These are phyloP conservation scores for Aspergillus sp. DNA, from an alignment of 2,329 filamentous ascomycete genomes.

Conservation along the genomic window DNA sequence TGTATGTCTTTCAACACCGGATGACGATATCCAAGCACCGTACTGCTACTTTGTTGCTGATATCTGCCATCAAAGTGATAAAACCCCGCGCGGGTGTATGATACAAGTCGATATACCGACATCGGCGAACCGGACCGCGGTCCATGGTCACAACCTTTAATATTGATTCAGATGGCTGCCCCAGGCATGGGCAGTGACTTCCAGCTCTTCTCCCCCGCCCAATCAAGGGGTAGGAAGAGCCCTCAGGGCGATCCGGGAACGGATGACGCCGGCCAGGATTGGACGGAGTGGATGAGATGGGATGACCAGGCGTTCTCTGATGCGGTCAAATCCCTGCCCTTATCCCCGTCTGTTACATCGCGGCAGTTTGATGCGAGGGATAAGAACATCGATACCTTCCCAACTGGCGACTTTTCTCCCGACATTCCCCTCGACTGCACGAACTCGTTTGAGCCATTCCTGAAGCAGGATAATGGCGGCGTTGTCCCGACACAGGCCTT, in stretches of 20 bases:
- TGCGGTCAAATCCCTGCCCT: slow-evolving; percentile 25
- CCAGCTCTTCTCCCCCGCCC: slow-evolving; percentile 32
- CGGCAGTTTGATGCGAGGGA: slow-evolving; percentile 25
- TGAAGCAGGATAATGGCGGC: slow-evolving; percentile 9
- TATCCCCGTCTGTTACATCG: slow-evolving; percentile 27
- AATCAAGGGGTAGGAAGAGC: slow-evolving; percentile 20
- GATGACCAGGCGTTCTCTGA: slow-evolving; percentile 38
- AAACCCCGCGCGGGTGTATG: not conserved
- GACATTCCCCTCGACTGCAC: slow-evolving; percentile 32
- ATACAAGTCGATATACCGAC: not conserved
- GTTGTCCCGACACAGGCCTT: slow-evolving; percentile 6
- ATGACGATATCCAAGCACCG: not conserved
- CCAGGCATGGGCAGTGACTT: slow-evolving; percentile 33
- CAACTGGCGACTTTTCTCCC: slow-evolving; percentile 28
- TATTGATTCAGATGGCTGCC: slow-evolving; percentile 22
- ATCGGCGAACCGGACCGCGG: not conserved
- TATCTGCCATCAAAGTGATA: not conserved
- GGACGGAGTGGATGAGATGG: slow-evolving; percentile 49
- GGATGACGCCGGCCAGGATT: slow-evolving; percentile 38
- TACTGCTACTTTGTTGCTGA: slow-evolving; percentile 1
- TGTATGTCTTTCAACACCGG: slow-evolving; percentile 6
- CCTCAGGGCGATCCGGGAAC: slow-evolving; percentile 19
- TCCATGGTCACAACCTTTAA: slow-evolving; percentile 19
- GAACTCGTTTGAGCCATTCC: slow-evolving; percentile 23
- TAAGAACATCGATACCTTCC: slow-evolving; percentile 19